These are phyloP conservation scores for Lavandula angustifolia DNA, from an alignment of 257 asterid species.

Conservation along the genomic window DNA sequence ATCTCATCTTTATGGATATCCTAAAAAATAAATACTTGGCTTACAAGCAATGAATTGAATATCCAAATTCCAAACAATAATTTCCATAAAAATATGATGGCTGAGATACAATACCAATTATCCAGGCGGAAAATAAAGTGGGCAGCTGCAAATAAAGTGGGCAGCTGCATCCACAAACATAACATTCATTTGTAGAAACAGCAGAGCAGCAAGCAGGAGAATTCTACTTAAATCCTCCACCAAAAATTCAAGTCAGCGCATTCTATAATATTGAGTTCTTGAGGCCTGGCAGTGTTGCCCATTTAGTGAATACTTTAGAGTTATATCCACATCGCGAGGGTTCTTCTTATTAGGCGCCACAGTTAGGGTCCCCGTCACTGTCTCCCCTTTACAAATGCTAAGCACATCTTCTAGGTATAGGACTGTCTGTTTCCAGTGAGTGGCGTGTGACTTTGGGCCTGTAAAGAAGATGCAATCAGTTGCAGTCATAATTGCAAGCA, in stretches of 20 bases:
- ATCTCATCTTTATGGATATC: neutral
- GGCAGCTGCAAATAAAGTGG: too few species aligned
- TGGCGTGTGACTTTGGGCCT: slow-evolving; percentile 90
- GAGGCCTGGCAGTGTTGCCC: slow-evolving; percentile 66
- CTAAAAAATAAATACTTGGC: neutral
- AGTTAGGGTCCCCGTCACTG: slow-evolving; percentile 62
- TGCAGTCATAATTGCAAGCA: neutral
- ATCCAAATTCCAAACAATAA: neutral
- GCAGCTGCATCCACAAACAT: neutral
- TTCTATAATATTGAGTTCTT: slow-evolving; percentile 66
- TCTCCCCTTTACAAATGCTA: slow-evolving; percentile 82
- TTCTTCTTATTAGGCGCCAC: slow-evolving; percentile 90
- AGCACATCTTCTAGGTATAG: slow-evolving; percentile 91
- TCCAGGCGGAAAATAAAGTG: neutral
- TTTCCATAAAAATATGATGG: slow-evolving; percentile 19
- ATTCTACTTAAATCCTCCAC: neutral
- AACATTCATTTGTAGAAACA: neutral
- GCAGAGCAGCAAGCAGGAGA: neutral
- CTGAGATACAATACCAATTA: slow-evolving; percentile 24
- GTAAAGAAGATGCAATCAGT: neutral
- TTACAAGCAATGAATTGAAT: neutral
- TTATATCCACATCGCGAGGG: slow-evolving; percentile 91
- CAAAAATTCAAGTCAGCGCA: slow-evolving; percentile 47
- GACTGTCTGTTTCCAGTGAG: slow-evolving; percentile 98
- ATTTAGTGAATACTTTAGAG: slow-evolving; percentile 65